Percentiles rank a stretch among this genome's conserved stretches.
These are phyloP conservation scores for Ceratocystis albifundus DNA, from an alignment of 2,329 filamentous ascomycete species.

Conservation along the genomic window DNA sequence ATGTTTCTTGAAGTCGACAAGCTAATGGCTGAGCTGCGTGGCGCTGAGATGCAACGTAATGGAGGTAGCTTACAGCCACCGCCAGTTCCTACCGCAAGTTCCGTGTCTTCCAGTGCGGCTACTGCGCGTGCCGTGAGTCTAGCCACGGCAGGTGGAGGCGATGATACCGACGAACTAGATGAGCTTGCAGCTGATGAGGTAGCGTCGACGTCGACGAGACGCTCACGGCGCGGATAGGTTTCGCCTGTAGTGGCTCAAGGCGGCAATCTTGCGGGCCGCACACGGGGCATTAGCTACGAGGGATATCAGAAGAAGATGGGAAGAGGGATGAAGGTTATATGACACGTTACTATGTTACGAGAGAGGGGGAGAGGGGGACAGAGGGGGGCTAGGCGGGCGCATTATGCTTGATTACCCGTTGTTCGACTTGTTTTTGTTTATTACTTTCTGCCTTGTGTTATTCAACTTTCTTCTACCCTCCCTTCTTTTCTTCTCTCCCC, in stretches of 20 bases:
- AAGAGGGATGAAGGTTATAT: background rate
- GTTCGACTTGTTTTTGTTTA: background rate
- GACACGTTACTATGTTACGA: background rate
- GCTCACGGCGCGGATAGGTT: constrained; percentile 22
- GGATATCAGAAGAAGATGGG: background rate
- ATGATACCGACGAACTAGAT: constrained; percentile 41
- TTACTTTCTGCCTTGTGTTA: constrained; percentile 8
- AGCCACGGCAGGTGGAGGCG: constrained; percentile 34
- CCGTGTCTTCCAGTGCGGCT: constrained; percentile 25
- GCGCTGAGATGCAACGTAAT: constrained; percentile 50
- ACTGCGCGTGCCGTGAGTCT: constrained; percentile 29
- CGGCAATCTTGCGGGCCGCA: background rate
- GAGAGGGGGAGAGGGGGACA: no score
- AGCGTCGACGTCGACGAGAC: constrained; percentile 20
- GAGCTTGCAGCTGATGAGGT: constrained; percentile 35
- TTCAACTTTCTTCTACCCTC: background rate
- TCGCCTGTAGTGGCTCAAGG: constrained; percentile 4
- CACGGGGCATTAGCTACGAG: background rate
- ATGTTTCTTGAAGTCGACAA: constrained; percentile 86
- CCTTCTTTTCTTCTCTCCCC: background rate
- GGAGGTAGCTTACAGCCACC: constrained; percentile 27
- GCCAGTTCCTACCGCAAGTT: constrained; percentile 21
- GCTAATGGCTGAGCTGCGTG: constrained; percentile 62
- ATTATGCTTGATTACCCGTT: background rate
- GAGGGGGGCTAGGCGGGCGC: background rate